Base-by-base conservation (phyloP, 352 stramenopile genomes). In the Globisporangium nunn region DNA sequence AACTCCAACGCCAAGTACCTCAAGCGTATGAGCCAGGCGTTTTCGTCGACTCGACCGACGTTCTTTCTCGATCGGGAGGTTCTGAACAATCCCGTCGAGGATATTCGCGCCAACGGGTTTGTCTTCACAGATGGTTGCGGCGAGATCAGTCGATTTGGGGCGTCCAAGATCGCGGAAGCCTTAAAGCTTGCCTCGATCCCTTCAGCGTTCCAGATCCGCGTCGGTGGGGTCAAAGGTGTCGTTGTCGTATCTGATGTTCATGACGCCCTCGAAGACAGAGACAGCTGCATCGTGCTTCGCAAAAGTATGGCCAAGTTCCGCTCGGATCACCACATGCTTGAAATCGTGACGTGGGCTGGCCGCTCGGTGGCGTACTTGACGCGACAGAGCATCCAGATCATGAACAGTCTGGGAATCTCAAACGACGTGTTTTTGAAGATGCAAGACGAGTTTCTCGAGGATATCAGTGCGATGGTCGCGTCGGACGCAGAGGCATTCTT, bases 241-340 rank as follows among this genome's bases (percentile, higher is more conserved):
- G 62, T 92, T 2, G 82, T 92, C 1, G 66, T 88, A 6, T 90
- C 79, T 3, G 62, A 84, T n/a, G 51, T 68, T 41, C 44, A 28
- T 0, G 64, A 71, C 10, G 14, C 44, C 1, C 44, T 63, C 1
- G 23, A 51, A 28, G 58, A 52, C 23, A 35, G 35, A 41, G 73
- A 72, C 37, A 45, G 59, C 3, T 62, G 69, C 28, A 53, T 83
- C 29, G 54, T 70, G 39, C 55, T 87, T 48, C 79, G 80, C 14
- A 64, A 81, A 56, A 92, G 82, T 44, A 90, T 89, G 80, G 73
- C 67, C 4, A 92, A 92, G 59, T 92, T 92, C 35, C 12, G 31
- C 4, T 88, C 79, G 1, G 55, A 31, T 12, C 75, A 92, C 55
- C 72, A 66, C n/a, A 75, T 81, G 65, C 57, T 92, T 49, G 82